phyloP scores from a whole-genome alignment of 2,329 filamentous ascomycete genomes.

The Cryphonectria nitschkei region DNA sequence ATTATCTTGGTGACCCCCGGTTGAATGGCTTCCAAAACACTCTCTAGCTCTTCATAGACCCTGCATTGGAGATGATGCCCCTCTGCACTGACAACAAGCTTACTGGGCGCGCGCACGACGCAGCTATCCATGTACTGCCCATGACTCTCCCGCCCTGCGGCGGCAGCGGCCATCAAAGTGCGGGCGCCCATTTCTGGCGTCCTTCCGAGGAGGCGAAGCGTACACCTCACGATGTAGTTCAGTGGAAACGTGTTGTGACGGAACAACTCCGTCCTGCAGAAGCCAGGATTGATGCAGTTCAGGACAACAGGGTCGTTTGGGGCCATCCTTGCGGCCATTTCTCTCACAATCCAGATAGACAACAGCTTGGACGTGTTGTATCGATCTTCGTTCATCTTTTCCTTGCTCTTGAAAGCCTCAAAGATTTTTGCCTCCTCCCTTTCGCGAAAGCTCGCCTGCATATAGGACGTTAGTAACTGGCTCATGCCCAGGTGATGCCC shows the following conservation, averaged over 20 bases:
- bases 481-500: not conserved
- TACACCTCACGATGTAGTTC: conserved; percentile 8
- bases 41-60: conserved; percentile 48
- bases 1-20: conserved; percentile 42
- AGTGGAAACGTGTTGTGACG: conserved; percentile 29
- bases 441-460: conserved; percentile 41
- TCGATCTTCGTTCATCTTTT: conserved; percentile 36
- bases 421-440: conserved; percentile 38
- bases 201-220: conserved; percentile 37
- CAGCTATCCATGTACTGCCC: conserved; percentile 46
- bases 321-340: conserved; percentile 39
- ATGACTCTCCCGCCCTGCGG: conserved; percentile 43
- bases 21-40: conserved; percentile 47
- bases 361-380: conserved; percentile 43
- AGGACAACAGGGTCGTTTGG: conserved; percentile 36
- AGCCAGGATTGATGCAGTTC: conserved; percentile 45
- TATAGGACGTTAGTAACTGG: not conserved
- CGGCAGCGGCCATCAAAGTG: conserved; percentile 43
- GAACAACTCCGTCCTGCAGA: conserved; percentile 47
- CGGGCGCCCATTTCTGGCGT: conserved; percentile 45
- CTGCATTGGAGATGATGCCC: conserved; percentile 41
- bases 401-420: conserved; percentile 37
- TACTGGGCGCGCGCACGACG: conserved; percentile 34
- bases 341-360: conserved; percentile 36
- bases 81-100: conserved; percentile 41